Conservation (phyloP, 2,329 filamentous ascomycete species). For the Talaromyces verruculosus region DNA sequence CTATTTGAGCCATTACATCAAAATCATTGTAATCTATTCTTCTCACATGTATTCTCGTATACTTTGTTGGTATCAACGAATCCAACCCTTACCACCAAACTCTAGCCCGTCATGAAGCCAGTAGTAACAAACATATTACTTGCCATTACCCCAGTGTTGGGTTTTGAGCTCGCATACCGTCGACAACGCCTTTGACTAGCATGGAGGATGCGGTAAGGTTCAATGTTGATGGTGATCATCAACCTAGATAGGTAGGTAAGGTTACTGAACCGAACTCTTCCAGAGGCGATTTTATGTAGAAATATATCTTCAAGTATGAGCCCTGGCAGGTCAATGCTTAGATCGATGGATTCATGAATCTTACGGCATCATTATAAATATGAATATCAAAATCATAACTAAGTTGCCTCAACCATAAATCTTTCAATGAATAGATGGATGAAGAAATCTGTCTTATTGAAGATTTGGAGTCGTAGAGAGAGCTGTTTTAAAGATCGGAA, state of each 20-base stretch:
- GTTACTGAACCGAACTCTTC: no score
- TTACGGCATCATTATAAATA: neutral
- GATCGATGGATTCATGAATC: neutral
- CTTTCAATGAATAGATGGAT: neutral
- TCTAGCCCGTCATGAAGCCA: no score
- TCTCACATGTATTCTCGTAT: neutral
- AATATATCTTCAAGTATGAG: no score
- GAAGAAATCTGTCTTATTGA: neutral
- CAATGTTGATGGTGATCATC: no score
- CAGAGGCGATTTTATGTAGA: no score
- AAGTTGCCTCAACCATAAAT: no score
- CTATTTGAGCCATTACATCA: neutral
- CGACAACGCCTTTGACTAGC: no score
- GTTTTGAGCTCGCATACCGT: no score
- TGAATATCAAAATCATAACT: neutral
- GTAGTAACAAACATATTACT: no score
- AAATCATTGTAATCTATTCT: neutral
- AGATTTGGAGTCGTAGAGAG: neutral
- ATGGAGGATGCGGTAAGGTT: no score
- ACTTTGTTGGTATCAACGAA: neutral
- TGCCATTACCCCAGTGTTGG: no score
- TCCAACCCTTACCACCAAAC: neutral
- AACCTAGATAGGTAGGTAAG: no score
- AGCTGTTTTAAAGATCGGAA: neutral
- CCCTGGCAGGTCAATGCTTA: neutral